Percentiles rank a stretch among this genome's conserved stretches.
These are phyloP conservation scores for Fusarium sp. DNA, from an alignment of 2,329 filamentous ascomycete genomes.

Conservation along the genomic window DNA sequence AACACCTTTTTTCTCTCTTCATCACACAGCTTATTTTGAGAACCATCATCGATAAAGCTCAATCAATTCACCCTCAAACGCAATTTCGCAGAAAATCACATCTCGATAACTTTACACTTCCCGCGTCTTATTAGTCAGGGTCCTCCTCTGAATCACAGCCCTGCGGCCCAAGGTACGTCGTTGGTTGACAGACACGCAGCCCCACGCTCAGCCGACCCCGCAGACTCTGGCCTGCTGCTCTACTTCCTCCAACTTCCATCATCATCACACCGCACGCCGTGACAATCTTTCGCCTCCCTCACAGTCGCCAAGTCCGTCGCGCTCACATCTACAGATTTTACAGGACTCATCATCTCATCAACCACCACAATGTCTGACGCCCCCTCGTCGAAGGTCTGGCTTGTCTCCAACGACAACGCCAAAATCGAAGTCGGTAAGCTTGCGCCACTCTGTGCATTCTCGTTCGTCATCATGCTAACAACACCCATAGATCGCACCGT, in stretches of 20 bases:
- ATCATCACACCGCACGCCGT: slow-evolving; percentile 30
- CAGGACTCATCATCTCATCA: slow-evolving; percentile 6
- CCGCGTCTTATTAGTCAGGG: slow-evolving; percentile 11
- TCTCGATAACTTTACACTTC: not conserved
- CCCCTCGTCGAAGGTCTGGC: slow-evolving; percentile 57
- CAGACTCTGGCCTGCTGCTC: slow-evolving; percentile 37
- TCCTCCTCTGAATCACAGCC: slow-evolving; percentile 27
- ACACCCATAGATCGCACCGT: slow-evolving; percentile 76
- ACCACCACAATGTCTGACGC: slow-evolving; percentile 53
- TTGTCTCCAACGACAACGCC: slow-evolving; percentile 65
- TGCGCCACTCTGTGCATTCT: slow-evolving; percentile 24
- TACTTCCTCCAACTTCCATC: slow-evolving; percentile 43
- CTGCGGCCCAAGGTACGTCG: slow-evolving; percentile 30
- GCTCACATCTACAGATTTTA: slow-evolving; percentile 15
- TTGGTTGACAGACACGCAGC: slow-evolving; percentile 23
- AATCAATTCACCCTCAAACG: not conserved
- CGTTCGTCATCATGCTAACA: slow-evolving; percentile 28
- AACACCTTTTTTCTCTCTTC: not conserved
- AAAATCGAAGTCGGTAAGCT: slow-evolving; percentile 61
- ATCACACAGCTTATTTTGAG: not conserved
- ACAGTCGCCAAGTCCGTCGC: not conserved
- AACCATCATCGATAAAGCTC: not conserved
- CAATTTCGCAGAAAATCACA: not conserved
- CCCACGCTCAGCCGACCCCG: slow-evolving; percentile 43
- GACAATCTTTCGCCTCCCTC: slow-evolving; percentile 10